These are phyloP conservation scores for Aspergillus transmontanensis DNA, from an alignment of 2,329 filamentous ascomycete species.

Conservation along the genomic window DNA sequence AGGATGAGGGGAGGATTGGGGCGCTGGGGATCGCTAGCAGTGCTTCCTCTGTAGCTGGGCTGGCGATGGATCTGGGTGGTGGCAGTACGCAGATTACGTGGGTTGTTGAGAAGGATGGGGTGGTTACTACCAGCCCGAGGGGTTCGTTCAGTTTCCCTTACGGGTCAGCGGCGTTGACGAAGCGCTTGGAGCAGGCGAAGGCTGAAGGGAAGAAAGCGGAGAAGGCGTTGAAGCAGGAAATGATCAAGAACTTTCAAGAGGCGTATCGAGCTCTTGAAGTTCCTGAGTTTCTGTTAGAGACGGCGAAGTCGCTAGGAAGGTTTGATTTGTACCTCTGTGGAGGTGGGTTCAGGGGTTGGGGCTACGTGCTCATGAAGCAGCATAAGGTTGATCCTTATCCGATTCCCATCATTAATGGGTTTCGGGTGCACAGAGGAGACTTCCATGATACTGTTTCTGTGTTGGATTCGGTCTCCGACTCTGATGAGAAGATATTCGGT, in stretches of 20 bases:
- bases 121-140: slow-evolving; percentile 53
- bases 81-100: slow-evolving; percentile 72
- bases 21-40: slow-evolving; percentile 81
- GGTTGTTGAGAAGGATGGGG: slow-evolving; percentile 57
- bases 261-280: slow-evolving; percentile 63
- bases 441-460: slow-evolving; percentile 61
- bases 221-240: slow-evolving; percentile 54
- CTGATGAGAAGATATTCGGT: slow-evolving; percentile 59
- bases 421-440: slow-evolving; percentile 62
- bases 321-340: slow-evolving; percentile 83
- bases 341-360: slow-evolving; percentile 88
- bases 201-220: slow-evolving; percentile 52
- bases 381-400: slow-evolving; percentile 77
- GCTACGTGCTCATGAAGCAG: slow-evolving; percentile 81
- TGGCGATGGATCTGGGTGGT: slow-evolving; percentile 87
- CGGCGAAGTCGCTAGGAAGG: slow-evolving; percentile 49
- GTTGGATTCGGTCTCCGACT: slow-evolving; percentile 41
- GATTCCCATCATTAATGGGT: slow-evolving; percentile 79
- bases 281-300: slow-evolving; percentile 54
- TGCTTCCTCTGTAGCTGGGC: slow-evolving; percentile 68
- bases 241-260: slow-evolving; percentile 59
- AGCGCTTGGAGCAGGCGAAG: slow-evolving; percentile 52
- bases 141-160: slow-evolving; percentile 70
- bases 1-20: slow-evolving; percentile 80
- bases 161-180: slow-evolving; percentile 67